Conservation (phyloP, 768 basidiomycete species). For the Zangia roseola region DNA sequence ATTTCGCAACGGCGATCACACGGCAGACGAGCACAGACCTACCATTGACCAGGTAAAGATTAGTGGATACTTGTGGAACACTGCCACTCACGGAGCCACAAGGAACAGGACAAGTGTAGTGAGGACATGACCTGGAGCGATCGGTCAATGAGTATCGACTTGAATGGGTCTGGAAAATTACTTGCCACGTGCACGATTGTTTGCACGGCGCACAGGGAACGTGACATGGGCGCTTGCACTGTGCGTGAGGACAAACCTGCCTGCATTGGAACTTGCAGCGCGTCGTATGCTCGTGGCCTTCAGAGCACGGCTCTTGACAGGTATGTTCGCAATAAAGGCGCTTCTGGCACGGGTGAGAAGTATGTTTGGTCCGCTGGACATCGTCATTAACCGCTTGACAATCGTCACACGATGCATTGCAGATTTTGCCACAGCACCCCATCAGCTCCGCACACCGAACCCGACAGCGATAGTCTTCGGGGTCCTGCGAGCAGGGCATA, state of each 20-base stretch:
- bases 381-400: slow-evolving; percentile 39
- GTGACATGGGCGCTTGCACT: slow-evolving; percentile 49
- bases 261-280: slow-evolving; percentile 48
- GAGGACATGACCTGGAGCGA: slow-evolving; percentile 48
- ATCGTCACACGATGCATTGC: slow-evolving; percentile 45
- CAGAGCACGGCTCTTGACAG: slow-evolving; percentile 50
- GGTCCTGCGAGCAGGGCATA: slow-evolving; percentile 49
- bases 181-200: slow-evolving; percentile 56
- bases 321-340: slow-evolving; percentile 54
- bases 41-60: neutral
- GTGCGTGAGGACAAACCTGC: slow-evolving; percentile 54
- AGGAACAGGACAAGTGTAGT: slow-evolving; percentile 55
- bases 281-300: slow-evolving; percentile 47
- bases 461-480: slow-evolving; percentile 38
- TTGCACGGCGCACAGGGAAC: slow-evolving; percentile 61
- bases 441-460: slow-evolving; percentile 43
- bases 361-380: slow-evolving; percentile 35
- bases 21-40: slow-evolving; percentile 67
- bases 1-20: slow-evolving; percentile 56
- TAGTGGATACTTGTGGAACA: neutral
- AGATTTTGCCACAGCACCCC: slow-evolving; percentile 53
- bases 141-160: neutral
- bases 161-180: slow-evolving; percentile 1
- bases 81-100: slow-evolving; percentile 60
- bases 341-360: slow-evolving; percentile 49